Base-by-base conservation (phyloP, 2,329 filamentous ascomycete species). In the Aspergillus brasiliensis region DNA sequence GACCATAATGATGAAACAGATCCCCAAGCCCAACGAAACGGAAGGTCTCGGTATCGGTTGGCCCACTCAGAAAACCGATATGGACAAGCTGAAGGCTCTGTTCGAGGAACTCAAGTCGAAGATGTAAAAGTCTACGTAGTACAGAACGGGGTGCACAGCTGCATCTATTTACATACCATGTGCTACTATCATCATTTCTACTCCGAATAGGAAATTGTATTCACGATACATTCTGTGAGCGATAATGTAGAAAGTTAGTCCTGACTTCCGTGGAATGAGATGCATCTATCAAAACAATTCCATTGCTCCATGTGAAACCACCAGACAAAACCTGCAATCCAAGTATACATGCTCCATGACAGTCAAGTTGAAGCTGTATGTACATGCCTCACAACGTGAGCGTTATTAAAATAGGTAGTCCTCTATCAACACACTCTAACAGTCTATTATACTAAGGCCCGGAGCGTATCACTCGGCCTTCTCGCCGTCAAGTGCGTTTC, bases 61-160 rank as follows among this genome's bases (percentile, higher is more conserved):
- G 95, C 92, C 93, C 19, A 81, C 88, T 64, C 84, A 91, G 78
- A 77, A 82, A 62, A 84, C 85, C 1, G 88, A 97, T 69, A 96
- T 95, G 89, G 91, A 91, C 1, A 85, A 88, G 74, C 80, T 99
- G 69, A 91, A 93, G 83, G 86, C 85, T 64, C 80, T 96, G 62
- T 83, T 85, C 62, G 92, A 94, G 75, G 91, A 96, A 57, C 83
- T 99, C 73, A 96, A 96, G 85, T 79, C 89, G 15, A 97, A 92
- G 84, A 94, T 98, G 84, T 97, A 82, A 77, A 62, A 10, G 38
- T 37, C 7, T 49, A 49, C 1, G 25, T 19, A 49, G 23, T 31
- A 31, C 7, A n/a, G 23, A 17, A 17, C 2, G 13, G 13, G 5
- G 11, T 23, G 40, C 40, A 44, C 40, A 5, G 40, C 23, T 23